Evolutionary conservation across 345 rosid genomes (phyloP), one percentile per base, ranked within the genome.

Genomic region (Eucalyptus pauciflora): DNA sequence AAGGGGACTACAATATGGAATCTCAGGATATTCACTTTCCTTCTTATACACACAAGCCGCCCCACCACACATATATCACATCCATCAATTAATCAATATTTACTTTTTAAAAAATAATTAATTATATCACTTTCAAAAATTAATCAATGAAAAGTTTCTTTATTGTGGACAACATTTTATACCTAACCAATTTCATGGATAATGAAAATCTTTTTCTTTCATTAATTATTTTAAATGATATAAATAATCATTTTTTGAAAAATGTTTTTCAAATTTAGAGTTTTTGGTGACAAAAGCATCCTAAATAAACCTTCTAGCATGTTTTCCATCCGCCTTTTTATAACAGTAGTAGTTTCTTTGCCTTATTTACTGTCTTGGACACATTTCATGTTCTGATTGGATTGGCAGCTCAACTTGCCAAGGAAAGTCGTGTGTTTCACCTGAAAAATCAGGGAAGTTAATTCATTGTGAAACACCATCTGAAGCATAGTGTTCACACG

Each of bases 121-220:
- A 7, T 52, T 52, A 52, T 17, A 52, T 52, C 56, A 52, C 24
- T 52, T 51, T 0, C 3, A 52, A 51, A 17, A 17, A 50, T 1
- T 50, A 14, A 0, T 50, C 3, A 15, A 0, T 1, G 3, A 7
- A 45, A 45, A 45, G 1, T 45, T 45, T 45, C 3, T 2, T 45
- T 45, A 45, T 50, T 15, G 2, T 2, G 7, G 0, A 50, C 52
- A 50, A 50, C 7, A 50, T 50, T 50, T 50, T 0, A 50, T 50
- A 50, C 7, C 54, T 17, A 51, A 51, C 20, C 20, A 51, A 1
- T 3, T 15, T 50, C 7, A 51, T 51, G 1, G 56, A 51, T 17
- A 51, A 51, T 51, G 2, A 51, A 51, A 51, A 51, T 51, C 56
- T 51, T 51, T 51, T 51, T 51, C 22, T 52, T 52, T 52, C 56